Evolutionary conservation across 225 moss, liverwort and hornwort species (phyloP).

Genomic region (Marchantia polymorpha): DNA sequence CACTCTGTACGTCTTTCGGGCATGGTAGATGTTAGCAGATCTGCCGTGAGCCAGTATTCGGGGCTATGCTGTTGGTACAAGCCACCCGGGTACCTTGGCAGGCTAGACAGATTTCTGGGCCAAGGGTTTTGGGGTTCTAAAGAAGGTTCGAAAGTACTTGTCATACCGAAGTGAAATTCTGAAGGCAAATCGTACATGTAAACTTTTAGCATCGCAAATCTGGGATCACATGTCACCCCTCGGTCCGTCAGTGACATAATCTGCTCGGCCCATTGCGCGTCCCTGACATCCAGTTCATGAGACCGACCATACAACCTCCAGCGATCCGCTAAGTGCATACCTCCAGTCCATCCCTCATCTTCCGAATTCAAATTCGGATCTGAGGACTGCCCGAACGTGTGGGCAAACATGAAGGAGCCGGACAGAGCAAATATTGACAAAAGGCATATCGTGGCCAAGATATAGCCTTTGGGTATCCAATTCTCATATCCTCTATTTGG

Average conservation of each 20-base stretch:
- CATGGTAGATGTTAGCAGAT: conserved; percentile 52
- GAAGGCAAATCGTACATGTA: conserved; percentile 67
- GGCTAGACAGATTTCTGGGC: conserved; percentile 41
- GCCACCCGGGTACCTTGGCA: conserved; percentile 55
- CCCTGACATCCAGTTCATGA: conserved; percentile 12
- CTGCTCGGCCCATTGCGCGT: neutral
- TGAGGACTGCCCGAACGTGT: conserved; percentile 24
- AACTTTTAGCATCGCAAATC: conserved; percentile 42
- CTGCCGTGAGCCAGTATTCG: conserved; percentile 66
- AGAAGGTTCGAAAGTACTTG: conserved; percentile 19
- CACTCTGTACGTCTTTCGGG: conserved; percentile 40
- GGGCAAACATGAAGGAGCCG: conserved; percentile 52
- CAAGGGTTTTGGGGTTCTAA: conserved; percentile 35
- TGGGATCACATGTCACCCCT: conserved; percentile 30
- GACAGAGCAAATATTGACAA: conserved; percentile 50
- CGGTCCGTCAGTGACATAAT: neutral
- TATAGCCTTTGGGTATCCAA: conserved; percentile 28
- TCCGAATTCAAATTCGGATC: neutral
- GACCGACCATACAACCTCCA: neutral
- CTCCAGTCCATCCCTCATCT: neutral
- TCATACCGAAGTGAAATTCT: conserved; percentile 64
- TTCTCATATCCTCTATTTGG: conserved; percentile 18
- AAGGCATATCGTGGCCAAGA: conserved; percentile 42
- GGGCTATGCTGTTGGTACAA: conserved; percentile 64
- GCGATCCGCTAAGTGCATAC: neutral